Evolutionary conservation across 1,284 basidiomycete genomes (phyloP).

Genomic region (Gymnopus androsaceus): DNA sequence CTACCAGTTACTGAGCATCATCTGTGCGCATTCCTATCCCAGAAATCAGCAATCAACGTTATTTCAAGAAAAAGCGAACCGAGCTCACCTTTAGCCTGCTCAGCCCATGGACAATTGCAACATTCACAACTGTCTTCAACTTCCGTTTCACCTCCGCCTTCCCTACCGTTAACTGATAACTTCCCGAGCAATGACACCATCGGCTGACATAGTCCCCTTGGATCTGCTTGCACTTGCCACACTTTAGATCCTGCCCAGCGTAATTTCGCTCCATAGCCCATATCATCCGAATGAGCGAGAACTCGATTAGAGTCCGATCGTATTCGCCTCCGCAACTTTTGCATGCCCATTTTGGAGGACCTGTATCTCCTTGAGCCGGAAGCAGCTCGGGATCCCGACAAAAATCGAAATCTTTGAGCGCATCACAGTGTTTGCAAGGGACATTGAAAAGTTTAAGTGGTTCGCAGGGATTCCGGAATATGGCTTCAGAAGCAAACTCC

Average conservation of each 20-base stretch:
- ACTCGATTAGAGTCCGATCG: constrained; percentile 85
- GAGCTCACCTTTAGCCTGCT: constrained; percentile 58
- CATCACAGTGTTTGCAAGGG: constrained; percentile 89
- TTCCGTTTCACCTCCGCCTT: constrained; percentile 71
- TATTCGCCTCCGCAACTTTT: constrained; percentile 82
- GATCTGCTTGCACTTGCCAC: constrained; percentile 86
- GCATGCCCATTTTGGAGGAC: constrained; percentile 65
- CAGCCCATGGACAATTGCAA: constrained; percentile 74
- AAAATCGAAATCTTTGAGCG: constrained; percentile 90
- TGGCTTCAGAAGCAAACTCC: constrained; percentile 85
- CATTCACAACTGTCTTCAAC: constrained; percentile 79
- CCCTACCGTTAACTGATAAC: constrained; percentile 71
- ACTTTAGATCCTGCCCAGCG: constrained; percentile 88
- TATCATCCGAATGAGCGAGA: constrained; percentile 80
- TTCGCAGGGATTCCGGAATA: constrained; percentile 92
- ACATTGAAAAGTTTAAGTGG: constrained; percentile 86
- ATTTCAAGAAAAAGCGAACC: constrained; percentile 8
- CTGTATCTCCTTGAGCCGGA: constrained; percentile 49
- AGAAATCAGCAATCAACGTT: not conserved
- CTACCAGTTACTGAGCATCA: constrained; percentile 48
- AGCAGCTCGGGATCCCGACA: constrained; percentile 91
- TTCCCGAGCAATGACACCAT: constrained; percentile 88
- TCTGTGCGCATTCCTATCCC: constrained; percentile 56
- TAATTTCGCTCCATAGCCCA: constrained; percentile 74
- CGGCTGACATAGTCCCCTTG: constrained; percentile 85